phyloP scores from a whole-genome alignment of 176 grass and related monocot genomes.

The Themeda triandra region DNA sequence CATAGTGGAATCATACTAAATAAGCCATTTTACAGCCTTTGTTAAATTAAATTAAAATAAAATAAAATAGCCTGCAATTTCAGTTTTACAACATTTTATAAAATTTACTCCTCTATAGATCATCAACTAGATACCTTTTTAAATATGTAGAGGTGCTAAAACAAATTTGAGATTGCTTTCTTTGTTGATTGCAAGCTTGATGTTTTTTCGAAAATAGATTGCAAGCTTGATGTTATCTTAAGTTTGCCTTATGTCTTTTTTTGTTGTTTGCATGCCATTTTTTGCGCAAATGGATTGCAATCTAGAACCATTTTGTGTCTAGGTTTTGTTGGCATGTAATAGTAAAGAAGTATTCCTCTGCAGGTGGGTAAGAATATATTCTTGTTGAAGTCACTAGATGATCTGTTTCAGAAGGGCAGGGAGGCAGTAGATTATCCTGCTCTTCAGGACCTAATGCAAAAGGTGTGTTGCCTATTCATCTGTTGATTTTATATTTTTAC shows the following conservation, averaged over 20 bases:
- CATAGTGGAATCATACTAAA: neutral
- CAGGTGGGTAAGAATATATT: conserved; percentile 80
- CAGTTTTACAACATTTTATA: neutral
- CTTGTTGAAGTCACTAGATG: conserved; percentile 73
- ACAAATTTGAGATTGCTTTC: neutral
- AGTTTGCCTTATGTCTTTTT: neutral
- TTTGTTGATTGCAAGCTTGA: neutral
- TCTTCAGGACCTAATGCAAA: conserved; percentile 62
- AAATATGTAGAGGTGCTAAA: neutral
- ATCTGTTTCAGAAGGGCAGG: conserved; percentile 65
- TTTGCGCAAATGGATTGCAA: neutral
- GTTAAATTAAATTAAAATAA: neutral
- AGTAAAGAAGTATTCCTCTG: conserved; percentile 16
- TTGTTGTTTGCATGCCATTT: neutral
- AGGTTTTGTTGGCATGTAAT: conserved; percentile 5
- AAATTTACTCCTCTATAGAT: neutral
- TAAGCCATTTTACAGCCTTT: neutral
- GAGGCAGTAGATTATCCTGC: conserved; percentile 58
- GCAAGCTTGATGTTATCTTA: neutral
- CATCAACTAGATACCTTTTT: neutral
- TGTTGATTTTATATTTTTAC: neutral
- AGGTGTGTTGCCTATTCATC: conserved; percentile 46
- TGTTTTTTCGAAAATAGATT: neutral
- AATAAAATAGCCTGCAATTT: neutral
- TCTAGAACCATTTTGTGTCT: neutral